These are phyloP conservation scores for Coleophoma eucalyptorum DNA, from an alignment of 2,329 filamentous ascomycete genomes.

Conservation along the genomic window DNA sequence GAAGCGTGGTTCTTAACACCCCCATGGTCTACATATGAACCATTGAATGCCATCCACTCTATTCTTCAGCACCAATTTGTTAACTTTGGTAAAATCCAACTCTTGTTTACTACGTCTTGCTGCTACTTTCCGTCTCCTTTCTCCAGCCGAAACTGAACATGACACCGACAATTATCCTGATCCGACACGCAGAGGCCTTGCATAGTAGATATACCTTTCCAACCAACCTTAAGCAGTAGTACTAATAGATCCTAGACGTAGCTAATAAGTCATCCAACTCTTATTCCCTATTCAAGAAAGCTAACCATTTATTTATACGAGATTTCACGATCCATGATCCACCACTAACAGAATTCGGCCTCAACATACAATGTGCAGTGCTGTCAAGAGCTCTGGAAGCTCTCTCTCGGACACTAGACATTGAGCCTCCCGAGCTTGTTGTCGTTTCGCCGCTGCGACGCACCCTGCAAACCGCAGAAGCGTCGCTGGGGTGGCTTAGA, in stretches of 20 bases:
- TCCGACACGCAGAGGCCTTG: conserved; percentile 31
- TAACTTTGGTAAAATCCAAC: neutral
- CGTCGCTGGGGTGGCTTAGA: conserved; percentile 5
- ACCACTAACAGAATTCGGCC: conserved; percentile 7
- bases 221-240: neutral
- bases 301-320: conserved; percentile 2
- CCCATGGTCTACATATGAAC: too few relatives aligned
- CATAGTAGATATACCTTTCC: conserved; percentile 24
- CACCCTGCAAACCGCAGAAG: conserved; percentile 9
- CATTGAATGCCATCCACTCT: neutral
- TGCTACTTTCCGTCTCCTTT: neutral
- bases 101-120: neutral
- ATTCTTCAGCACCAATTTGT: neutral
- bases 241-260: neutral
- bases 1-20: too few relatives aligned
- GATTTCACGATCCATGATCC: conserved; percentile 12
- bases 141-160: conserved; percentile 13
- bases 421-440: conserved; percentile 5
- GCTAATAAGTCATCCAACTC: neutral
- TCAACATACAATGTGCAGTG: conserved; percentile 4
- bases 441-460: conserved; percentile 8
- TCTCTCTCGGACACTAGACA: neutral
- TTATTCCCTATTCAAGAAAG: neutral
- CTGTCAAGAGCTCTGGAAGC: conserved; percentile 5
- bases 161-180: conserved; percentile 30